Evolutionary conservation across 2,329 filamentous ascomycete genomes (phyloP).

Genomic region (Neofusicoccum umdonicola): DNA sequence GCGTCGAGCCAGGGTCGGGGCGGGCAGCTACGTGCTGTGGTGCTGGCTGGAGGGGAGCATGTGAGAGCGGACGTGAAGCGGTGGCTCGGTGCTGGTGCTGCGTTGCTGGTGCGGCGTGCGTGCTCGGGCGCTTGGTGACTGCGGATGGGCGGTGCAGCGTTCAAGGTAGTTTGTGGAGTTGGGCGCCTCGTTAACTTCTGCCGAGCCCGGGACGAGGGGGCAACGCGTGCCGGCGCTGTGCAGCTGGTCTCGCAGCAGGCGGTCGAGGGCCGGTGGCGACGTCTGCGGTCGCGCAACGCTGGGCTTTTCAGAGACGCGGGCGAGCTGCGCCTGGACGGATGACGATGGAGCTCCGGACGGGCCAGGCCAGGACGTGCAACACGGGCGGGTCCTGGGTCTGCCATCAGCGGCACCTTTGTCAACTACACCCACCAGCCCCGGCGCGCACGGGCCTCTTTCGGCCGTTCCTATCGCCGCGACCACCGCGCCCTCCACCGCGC

Average conservation of each 20-base stretch:
- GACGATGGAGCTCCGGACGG: conserved; percentile 26
- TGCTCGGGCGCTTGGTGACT: conserved; percentile 11
- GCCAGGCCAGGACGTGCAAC: conserved; percentile 24
- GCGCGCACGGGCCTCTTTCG: not conserved
- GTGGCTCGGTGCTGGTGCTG: not conserved
- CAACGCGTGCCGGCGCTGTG: conserved; percentile 9
- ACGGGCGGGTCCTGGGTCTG: conserved; percentile 3
- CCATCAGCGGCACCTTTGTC: conserved; percentile 18
- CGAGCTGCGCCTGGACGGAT: conserved; percentile 20
- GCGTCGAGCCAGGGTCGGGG: conserved; percentile 34
- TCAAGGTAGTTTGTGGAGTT: conserved; percentile 15
- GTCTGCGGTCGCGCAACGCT: not conserved
- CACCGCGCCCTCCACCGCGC: not conserved
- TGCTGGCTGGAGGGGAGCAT: not conserved
- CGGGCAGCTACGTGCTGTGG: not conserved
- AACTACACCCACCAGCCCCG: not conserved
- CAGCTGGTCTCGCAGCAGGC: not conserved
- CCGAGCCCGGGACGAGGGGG: conserved; percentile 10
- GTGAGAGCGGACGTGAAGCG: not conserved
- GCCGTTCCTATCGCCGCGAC: conserved; percentile 20
- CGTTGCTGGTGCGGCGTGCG: conserved; percentile 1
- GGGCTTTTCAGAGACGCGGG: conserved; percentile 6
- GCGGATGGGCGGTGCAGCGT: conserved; percentile 11
- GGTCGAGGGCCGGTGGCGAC: not conserved
- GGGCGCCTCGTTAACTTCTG: conserved; percentile 9